Evolutionary conservation across 305 asterid species (phyloP), one percentile per base, ranked within the genome.

Genomic region (Ilex paraguariensis): DNA sequence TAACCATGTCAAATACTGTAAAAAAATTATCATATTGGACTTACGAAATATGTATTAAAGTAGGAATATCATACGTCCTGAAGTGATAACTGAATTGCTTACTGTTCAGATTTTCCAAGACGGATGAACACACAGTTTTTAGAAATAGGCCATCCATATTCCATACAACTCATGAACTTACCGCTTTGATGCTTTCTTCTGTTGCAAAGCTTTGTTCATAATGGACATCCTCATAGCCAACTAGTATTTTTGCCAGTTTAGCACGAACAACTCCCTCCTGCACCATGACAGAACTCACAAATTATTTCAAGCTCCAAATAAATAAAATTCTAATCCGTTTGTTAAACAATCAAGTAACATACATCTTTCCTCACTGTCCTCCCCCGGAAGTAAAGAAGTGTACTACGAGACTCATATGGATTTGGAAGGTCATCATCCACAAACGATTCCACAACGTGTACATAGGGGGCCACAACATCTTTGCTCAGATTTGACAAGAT

Each of bases 261-360:
- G 85, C 79, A 68, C 99, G 97, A 61, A 90, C 77, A 77, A 61
- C 84, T 64, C 99, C 99, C 66, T 93, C 99, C 99, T 93, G 87
- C 70, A 72, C 76, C 60, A 77, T 62, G 62, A 54, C 10, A 59
- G 54, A 57, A 77, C 65, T 68, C 63, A 42, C 36, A 57, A 58
- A 33, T 54, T 10, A 48, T 12, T 62, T 33, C n/a, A n/a, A 56
- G 51, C 54, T 7, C 60, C 14, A 45, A 67, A 61, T 44, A 46
- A 13, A 16, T 60, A 62, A 30, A 65, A 10, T 54, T 3, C 4
- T 12, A 12, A 49, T 12, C 14, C 53, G 45, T 52, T 39, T 13
- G 21, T 64, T 66, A 60, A 40, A 36, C 62, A 31, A 31, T 60
- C 61, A 53, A 56, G 39, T 61, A 56, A 65, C 95, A 36, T 90